Percentiles rank a stretch among this genome's conserved stretches.
Conservation (phyloP, 2,329 filamentous ascomycete species). For the Colletotrichum musae region DNA sequence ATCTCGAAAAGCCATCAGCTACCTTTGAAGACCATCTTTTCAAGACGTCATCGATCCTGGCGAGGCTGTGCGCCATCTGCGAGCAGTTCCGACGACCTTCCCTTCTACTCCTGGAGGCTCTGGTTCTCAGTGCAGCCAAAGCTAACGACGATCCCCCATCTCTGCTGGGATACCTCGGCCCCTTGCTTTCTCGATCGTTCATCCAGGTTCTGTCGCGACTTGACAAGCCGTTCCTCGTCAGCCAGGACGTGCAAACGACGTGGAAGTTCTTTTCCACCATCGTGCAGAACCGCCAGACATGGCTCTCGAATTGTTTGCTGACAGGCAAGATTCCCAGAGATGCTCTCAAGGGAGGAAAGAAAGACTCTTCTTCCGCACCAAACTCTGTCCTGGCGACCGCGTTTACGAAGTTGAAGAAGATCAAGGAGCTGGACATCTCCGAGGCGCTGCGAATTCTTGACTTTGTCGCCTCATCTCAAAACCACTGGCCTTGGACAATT, state of each 20-base stretch:
- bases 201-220: conserved; percentile 83
- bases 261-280: conserved; percentile 92
- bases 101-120: conserved; percentile 78
- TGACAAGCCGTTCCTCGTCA: conserved; percentile 80
- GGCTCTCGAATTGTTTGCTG: conserved; percentile 93
- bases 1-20: conserved; percentile 73
- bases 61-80: conserved; percentile 80
- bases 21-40: conserved; percentile 85
- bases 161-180: conserved; percentile 89
- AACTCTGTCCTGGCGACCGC: conserved; percentile 82
- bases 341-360: conserved; percentile 71
- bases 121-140: conserved; percentile 79
- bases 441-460: conserved; percentile 84
- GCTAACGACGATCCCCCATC: conserved; percentile 86
- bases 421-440: conserved; percentile 74
- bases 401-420: conserved; percentile 76
- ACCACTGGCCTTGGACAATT: conserved; percentile 96
- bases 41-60: conserved; percentile 82
- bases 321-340: conserved; percentile 89
- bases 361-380: conserved; percentile 63
- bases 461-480: conserved; percentile 90
- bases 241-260: conserved; percentile 75
- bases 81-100: conserved; percentile 76
- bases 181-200: conserved; percentile 87
- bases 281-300: conserved; percentile 91